These are phyloP conservation scores for Apiotrichum porosum DNA, from an alignment of 1,284 basidiomycete genomes.

Conservation along the genomic window DNA sequence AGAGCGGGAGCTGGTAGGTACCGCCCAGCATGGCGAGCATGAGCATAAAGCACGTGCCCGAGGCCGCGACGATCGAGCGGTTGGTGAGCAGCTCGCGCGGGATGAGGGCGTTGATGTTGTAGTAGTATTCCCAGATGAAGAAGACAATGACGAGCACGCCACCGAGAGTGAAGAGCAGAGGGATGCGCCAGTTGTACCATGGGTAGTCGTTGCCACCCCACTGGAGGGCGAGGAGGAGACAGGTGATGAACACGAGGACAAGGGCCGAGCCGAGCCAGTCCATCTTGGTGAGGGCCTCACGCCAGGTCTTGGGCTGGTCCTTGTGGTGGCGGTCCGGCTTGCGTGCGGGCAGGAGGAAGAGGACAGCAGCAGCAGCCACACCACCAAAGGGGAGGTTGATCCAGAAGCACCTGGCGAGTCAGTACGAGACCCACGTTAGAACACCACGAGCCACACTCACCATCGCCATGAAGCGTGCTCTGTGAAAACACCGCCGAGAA, in stretches of 20 bases:
- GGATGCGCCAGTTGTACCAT: constrained; percentile 41
- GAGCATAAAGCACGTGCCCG: constrained; percentile 46
- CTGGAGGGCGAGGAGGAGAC: constrained; percentile 50
- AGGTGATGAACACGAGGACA: constrained; percentile 47
- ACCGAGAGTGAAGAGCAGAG: constrained; percentile 47
- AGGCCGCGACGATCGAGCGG: constrained; percentile 42
- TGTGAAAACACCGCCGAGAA: constrained; percentile 51
- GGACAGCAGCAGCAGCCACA: constrained; percentile 42
- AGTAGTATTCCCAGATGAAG: constrained; percentile 45
- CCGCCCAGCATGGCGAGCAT: constrained; percentile 50
- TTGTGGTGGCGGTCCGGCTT: constrained; percentile 28
- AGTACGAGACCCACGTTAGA: background rate
- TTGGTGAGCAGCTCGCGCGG: constrained; percentile 35
- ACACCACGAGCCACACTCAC: constrained; percentile 1
- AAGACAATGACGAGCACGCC: constrained; percentile 42
- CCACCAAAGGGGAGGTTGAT: constrained; percentile 53
- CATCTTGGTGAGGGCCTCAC: constrained; percentile 36
- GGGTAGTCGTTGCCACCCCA: constrained; percentile 49
- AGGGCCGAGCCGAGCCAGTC: constrained; percentile 50
- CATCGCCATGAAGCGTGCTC: constrained; percentile 51
- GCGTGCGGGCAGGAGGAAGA: constrained; percentile 52
- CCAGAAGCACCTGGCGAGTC: too few relatives aligned
- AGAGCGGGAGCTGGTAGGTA: constrained; percentile 50
- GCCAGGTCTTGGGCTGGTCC: constrained; percentile 1
- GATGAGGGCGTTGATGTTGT: constrained; percentile 42